Evolutionary conservation across 768 basidiomycete species (phyloP), one percentile per base, ranked within the genome.

Genomic region (Leccinum disarticulatum): DNA sequence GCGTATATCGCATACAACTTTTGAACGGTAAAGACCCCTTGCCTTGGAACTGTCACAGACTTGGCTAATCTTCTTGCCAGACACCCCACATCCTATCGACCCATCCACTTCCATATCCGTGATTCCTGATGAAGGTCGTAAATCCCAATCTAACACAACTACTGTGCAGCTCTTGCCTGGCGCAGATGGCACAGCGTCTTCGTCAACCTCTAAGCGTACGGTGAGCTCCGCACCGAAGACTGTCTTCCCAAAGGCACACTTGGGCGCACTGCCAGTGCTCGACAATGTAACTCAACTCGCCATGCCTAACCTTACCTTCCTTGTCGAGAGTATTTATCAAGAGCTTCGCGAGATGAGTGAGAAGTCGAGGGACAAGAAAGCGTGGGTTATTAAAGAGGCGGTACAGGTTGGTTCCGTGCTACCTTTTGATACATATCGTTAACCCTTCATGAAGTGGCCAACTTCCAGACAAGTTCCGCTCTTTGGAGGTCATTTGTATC

Each of bases 61-160:
- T 62, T 60, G n/a, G 49, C 14, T 52, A 7, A 59, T 11, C 9
- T 33, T 17, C 49, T 52, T 55, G 8, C 28, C 58, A 95, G 93
- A 94, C 74, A 80, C 87, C 0, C 84, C 89, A 17, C 79, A 81
- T 59, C 83, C 87, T 8, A 77, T 95, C 50, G 82, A 95, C 68
- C 93, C 93, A 0, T 94, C 94, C 73, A 83, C 82, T 3, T 92
- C 83, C 64, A 78, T 87, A 19, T 86, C 90, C 2, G 73, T 72
- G 2, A 75, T 77, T 19, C 59, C 77, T 6, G 81, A 83, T 47
- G 72, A 74, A 55, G 71, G 66, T 38, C 70, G 58, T 49, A 59
- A 59, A 55, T 57, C 57, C 38, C 62, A 64, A 50, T 59, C 54
- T 27, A 71, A 76, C 47, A 64, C 70, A 6, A 69, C 85, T 58